Percentiles rank a stretch among this genome's conserved stretches.
Evolutionary conservation across 75 land plant species (phyloP).

Genomic region (Chamaecyparis obtusa): DNA sequence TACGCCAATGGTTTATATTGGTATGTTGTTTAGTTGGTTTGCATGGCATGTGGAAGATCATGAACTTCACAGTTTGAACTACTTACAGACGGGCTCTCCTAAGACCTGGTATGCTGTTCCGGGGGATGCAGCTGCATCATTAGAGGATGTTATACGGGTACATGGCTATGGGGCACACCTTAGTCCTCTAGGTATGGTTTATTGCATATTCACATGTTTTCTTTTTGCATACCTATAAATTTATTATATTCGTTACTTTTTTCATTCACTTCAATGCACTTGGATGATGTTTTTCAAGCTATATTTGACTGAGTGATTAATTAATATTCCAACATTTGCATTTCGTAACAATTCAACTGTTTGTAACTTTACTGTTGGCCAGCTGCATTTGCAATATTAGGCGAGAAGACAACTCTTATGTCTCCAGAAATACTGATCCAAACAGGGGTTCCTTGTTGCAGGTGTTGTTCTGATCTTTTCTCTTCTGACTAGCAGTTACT

Average conservation of each 20-base stretch:
- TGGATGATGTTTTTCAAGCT: background rate
- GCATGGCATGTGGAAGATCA: constrained; percentile 99
- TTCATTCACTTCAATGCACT: background rate
- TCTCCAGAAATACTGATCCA: constrained; percentile 73
- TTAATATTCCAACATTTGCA: background rate
- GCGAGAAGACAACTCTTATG: constrained; percentile 86
- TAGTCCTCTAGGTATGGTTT: constrained; percentile 45
- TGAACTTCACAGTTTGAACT: constrained; percentile 96
- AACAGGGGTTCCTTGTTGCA: constrained; percentile 86
- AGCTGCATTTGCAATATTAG: constrained; percentile 70
- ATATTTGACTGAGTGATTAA: background rate
- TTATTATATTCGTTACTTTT: background rate
- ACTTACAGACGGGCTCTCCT: constrained; percentile 71
- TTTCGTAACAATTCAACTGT: constrained; percentile 14
- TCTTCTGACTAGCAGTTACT: constrained; percentile 16
- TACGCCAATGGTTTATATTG: constrained; percentile 98
- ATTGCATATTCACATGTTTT: background rate
- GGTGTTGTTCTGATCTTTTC: constrained; percentile 43
- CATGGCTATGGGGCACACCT: constrained; percentile 57
- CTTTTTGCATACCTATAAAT: background rate
- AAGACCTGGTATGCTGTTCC: constrained; percentile 96
- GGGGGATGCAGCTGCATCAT: constrained; percentile 61
- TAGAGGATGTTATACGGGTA: constrained; percentile 67
- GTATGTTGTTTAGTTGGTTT: constrained; percentile 99
- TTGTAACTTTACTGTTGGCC: constrained; percentile 11